phyloP scores from a whole-genome alignment of 108 stramenopile genomes.

The Parietichytrium sp. region DNA sequence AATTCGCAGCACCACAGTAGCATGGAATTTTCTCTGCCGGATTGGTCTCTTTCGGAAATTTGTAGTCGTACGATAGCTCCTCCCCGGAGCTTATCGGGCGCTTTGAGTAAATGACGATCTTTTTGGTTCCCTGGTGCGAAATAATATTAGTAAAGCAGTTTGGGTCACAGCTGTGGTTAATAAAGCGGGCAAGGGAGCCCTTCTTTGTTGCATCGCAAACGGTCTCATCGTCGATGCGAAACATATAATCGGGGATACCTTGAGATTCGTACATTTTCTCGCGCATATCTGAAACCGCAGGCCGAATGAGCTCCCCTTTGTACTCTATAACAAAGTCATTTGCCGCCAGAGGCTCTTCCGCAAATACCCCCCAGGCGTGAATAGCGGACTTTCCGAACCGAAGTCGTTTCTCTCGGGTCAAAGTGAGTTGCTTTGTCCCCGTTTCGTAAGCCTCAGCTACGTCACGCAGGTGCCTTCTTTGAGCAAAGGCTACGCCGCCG shows the following conservation, averaged over 20 bases:
- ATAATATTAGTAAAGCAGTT: slow-evolving; percentile 85
- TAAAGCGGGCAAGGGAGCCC: slow-evolving; percentile 89
- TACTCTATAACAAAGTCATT: slow-evolving; percentile 86
- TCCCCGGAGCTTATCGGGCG: slow-evolving; percentile 78
- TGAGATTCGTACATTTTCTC: slow-evolving; percentile 78
- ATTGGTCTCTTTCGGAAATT: slow-evolving; percentile 83
- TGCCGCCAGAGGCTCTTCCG: slow-evolving; percentile 49
- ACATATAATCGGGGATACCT: slow-evolving; percentile 90
- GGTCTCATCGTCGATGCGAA: slow-evolving; percentile 68
- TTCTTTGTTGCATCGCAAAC: slow-evolving; percentile 58
- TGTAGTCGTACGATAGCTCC: slow-evolving; percentile 96
- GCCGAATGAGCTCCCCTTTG: slow-evolving; percentile 82
- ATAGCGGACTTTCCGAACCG: slow-evolving; percentile 52
- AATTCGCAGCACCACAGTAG: slow-evolving; percentile 79
- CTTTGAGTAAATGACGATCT: slow-evolving; percentile 84
- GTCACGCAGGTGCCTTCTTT: slow-evolving; percentile 30
- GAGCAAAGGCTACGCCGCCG: no score
- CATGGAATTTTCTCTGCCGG: slow-evolving; percentile 71
- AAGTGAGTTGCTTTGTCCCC: slow-evolving; percentile 11
- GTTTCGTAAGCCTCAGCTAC: not conserved
- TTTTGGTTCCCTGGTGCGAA: slow-evolving; percentile 59
- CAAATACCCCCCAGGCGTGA: slow-evolving; percentile 63
- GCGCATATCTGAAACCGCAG: slow-evolving; percentile 79
- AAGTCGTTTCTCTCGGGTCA: slow-evolving; percentile 40
- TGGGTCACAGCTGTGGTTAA: slow-evolving; percentile 89